A percentile compares a stretch with the other conserved stretches of the same genome.
phyloP scores from a whole-genome alignment of 1,284 basidiomycete species.

The Sanghuangporus baumii region DNA sequence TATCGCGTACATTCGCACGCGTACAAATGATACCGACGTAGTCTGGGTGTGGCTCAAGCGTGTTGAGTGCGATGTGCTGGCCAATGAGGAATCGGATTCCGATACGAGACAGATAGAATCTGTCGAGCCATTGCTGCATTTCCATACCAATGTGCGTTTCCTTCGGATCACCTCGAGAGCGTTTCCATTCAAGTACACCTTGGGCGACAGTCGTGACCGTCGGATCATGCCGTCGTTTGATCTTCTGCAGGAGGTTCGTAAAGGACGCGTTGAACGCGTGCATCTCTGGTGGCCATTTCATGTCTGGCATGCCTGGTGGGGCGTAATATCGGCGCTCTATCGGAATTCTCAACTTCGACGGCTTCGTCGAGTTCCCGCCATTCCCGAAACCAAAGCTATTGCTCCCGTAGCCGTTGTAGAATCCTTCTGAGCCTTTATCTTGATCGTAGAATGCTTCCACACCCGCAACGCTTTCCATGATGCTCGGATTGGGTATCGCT shows the following conservation, averaged over 20 bases:
- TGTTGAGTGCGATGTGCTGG: constrained; percentile 91
- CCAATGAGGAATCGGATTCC: constrained; percentile 95
- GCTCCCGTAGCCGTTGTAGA: background rate
- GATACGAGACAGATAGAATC: constrained; percentile 97
- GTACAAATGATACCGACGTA: constrained; percentile 99
- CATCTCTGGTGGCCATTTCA: constrained; percentile 89
- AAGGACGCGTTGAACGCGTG: constrained; percentile 92
- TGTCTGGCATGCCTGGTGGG: constrained; percentile 45
- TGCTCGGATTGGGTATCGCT: constrained; percentile 66
- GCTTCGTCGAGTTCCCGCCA: background rate
- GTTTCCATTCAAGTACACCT: constrained; percentile 79
- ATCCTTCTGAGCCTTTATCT: constrained; percentile 27
- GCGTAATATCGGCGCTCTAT: constrained; percentile 85
- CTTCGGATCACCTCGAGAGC: constrained; percentile 41
- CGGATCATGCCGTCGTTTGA: constrained; percentile 95
- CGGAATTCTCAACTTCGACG: constrained; percentile 57
- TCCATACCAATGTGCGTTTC: constrained; percentile 70
- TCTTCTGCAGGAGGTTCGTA: constrained; percentile 81
- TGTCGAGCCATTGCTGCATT: constrained; percentile 93
- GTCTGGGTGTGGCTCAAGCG: constrained; percentile 80
- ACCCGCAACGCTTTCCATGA: constrained; percentile 24
- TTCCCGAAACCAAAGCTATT: background rate
- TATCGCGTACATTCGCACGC: constrained; percentile 90
- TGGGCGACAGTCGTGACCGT: constrained; percentile 97
- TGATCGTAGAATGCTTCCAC: constrained; percentile 10